Evolutionary conservation across 176 grass and related monocot species (phyloP).

Genomic region (Chrysopogon serrulatus): DNA sequence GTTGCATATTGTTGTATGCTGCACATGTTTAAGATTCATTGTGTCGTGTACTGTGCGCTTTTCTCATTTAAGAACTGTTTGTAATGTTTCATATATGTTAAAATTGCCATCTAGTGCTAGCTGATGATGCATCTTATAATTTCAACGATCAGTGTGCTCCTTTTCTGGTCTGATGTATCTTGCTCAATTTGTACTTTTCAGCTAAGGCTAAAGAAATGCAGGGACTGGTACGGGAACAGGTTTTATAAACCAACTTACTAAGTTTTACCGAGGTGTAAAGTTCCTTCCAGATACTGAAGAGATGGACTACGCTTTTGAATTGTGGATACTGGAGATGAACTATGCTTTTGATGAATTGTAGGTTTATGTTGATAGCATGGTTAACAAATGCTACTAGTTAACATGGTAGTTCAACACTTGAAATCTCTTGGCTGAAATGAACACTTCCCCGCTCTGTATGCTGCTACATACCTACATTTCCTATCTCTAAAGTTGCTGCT

Average conservation of each 20-base stretch:
- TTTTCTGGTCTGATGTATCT: not conserved
- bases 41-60: not conserved
- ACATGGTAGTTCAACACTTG: not conserved
- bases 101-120: not conserved
- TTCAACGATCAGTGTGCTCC: not conserved
- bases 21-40: not conserved
- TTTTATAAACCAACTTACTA: not conserved
- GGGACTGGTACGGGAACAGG: not conserved
- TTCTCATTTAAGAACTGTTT: not conserved
- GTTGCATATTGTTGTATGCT: not conserved
- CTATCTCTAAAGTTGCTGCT: not conserved
- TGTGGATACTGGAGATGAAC: not conserved
- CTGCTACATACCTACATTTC: not conserved
- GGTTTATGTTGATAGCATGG: not conserved
- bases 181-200: not conserved
- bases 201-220: conserved; percentile 5
- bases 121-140: not conserved
- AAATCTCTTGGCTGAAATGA: conserved; percentile 2
- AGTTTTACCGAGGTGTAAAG: not conserved
- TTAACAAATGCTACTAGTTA: not conserved
- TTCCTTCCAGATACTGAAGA: not conserved
- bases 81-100: not conserved
- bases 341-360: not conserved
- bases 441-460: not conserved
- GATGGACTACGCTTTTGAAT: not conserved